Evolutionary conservation across 2,329 filamentous ascomycete genomes (phyloP).

Genomic region (Aspergillus sp.): DNA sequence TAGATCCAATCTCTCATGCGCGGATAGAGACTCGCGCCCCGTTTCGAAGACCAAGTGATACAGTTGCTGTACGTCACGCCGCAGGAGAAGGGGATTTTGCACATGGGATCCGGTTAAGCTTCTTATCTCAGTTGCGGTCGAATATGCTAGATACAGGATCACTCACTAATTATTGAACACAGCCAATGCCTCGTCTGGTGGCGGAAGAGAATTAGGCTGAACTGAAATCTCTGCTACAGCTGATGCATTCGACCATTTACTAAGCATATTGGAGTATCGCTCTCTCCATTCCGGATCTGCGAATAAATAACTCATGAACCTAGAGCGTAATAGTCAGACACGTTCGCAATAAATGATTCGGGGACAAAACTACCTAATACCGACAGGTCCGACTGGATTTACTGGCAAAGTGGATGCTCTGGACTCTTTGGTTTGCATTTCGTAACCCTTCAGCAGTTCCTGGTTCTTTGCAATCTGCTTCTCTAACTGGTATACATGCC

Average conservation of each 20-base stretch:
- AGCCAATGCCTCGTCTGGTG: conserved; percentile 6
- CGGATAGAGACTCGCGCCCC: not conserved
- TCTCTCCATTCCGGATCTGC: conserved; percentile 19
- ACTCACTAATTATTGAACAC: conserved; percentile 24
- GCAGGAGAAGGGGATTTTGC: conserved; percentile 28
- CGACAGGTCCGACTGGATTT: conserved; percentile 2
- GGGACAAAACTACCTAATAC: conserved; percentile 13
- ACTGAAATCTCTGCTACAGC: conserved; percentile 12
- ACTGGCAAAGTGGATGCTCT: not conserved
- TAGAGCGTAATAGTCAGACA: not conserved
- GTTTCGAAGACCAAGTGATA: conserved; percentile 19
- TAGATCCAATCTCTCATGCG: not conserved
- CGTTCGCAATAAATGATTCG: too few species aligned
- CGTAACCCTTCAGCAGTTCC: not conserved
- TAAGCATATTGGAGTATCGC: conserved; percentile 18
- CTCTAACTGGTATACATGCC: conserved; percentile 28
- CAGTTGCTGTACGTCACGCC: conserved; percentile 22
- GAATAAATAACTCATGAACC: conserved; percentile 21
- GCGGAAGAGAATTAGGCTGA: conserved; percentile 14
- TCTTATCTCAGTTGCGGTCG: not conserved
- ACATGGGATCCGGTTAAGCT: conserved; percentile 19
- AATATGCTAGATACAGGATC: not conserved
- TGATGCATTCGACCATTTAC: conserved; percentile 9
- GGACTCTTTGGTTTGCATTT: not conserved
- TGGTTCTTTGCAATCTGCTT: conserved; percentile 12